These are phyloP conservation scores for Fusarium fracticaudum DNA, from an alignment of 2,329 filamentous ascomycete genomes.

Conservation along the genomic window DNA sequence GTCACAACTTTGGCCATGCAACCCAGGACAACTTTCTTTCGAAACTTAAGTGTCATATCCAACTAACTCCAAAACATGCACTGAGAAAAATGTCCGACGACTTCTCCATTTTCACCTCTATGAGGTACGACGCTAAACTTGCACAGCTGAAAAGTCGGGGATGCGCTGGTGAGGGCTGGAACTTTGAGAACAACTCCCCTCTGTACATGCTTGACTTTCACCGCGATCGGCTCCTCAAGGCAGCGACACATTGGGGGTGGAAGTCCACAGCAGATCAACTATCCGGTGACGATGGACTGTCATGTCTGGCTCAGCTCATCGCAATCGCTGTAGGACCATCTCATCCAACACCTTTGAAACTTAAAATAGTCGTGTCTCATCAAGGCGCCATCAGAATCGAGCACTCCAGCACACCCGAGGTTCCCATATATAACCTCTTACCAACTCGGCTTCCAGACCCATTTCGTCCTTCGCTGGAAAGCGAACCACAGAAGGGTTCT, in stretches of 20 bases:
- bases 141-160: conserved; percentile 52
- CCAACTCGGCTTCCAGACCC: conserved; percentile 65
- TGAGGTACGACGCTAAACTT: conserved; percentile 75
- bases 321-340: conserved; percentile 50
- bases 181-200: conserved; percentile 63
- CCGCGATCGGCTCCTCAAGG: conserved; percentile 77
- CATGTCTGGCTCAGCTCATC: conserved; percentile 46
- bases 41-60: background rate
- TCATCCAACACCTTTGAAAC: conserved; percentile 53
- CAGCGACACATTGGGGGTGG: conserved; percentile 68
- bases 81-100: conserved; percentile 47
- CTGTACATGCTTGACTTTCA: conserved; percentile 86
- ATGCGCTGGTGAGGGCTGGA: conserved; percentile 60
- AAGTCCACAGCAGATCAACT: conserved; percentile 55
- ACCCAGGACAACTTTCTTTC: background rate
- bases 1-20: background rate
- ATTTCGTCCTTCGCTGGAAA: conserved; percentile 25
- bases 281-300: conserved; percentile 57
- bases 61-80: background rate
- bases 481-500: conserved; percentile 40
- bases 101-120: conserved; percentile 75
- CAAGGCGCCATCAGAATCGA: conserved; percentile 59
- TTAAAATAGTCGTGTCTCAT: conserved; percentile 65
- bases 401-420: conserved; percentile 47
- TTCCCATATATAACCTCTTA: conserved; percentile 64